Evolutionary conservation across 371 early-diverging fungal species (phyloP), one percentile per base, ranked within the genome.

Genomic region (Rhizopus sp.): DNA sequence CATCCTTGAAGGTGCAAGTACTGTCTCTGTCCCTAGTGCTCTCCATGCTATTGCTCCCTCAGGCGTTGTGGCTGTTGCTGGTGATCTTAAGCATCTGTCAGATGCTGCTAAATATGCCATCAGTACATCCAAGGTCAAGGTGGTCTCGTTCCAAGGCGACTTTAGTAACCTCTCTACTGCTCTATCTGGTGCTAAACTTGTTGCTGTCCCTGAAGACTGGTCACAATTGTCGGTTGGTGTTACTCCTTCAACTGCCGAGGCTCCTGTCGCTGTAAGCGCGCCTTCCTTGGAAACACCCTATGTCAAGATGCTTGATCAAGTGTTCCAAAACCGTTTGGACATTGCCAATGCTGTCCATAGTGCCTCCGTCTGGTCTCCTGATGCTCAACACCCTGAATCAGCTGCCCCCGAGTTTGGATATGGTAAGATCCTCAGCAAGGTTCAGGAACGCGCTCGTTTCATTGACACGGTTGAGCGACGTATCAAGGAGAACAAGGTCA

Each of bases 351-450:
- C 82, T 48, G 62, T 82, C 59, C 69, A 79, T 62, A 69, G 74
- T 55, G 72, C 72, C 0, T 79, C 80, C 47, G 37, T 79, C 32
- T 79, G 80, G 80, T 63, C 75, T 38, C 72, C 69, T 34, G 57
- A 69, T 58, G 60, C 69, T 12, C 55, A 70, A n/a, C 52, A 72
- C 35, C 68, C 69, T 9, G 64, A 68, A 51, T 66, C 81, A n/a
- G 76, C 87, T 40, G 85, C 83, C 42, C 93, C 92, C 46, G 93
- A 93, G 76, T 94, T 85, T 70, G 95, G 94, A 33, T 92, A 90
- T 57, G 94, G 94, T 57, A 78, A 82, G 50, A 69, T 91, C 41
- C 60, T 92, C 13, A 81, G 80, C 50, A 80, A 83, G 63, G 78
- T 88, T 59, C 90, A 88, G 63, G 73, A 82, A 53, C 93, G 93